A percentile compares a stretch with the other conserved stretches of the same genome.
Conservation (phyloP, 352 stramenopile species). For the Phytophthora multivora region DNA sequence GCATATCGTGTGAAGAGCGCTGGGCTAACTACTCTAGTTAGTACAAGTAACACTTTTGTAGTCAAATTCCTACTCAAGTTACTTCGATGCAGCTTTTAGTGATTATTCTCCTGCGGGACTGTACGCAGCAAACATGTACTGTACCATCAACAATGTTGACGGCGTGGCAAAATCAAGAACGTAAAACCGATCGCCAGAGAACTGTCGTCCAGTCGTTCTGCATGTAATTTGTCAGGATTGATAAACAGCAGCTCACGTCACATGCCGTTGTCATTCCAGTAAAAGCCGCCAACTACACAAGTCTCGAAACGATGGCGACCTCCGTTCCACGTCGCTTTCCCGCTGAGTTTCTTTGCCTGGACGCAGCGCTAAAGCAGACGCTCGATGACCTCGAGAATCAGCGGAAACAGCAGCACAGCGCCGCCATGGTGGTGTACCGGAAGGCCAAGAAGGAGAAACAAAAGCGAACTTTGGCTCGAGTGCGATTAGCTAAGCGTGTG, state of each 20-base stretch:
- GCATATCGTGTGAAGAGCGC: too few relatives aligned
- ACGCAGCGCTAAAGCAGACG: neutral
- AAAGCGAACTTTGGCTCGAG: neutral
- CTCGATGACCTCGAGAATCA: neutral
- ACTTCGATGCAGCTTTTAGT: too few relatives aligned
- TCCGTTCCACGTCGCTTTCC: neutral
- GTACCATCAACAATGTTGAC: too few relatives aligned
- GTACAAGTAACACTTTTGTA: too few relatives aligned
- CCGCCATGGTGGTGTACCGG: neutral
- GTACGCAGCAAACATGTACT: too few relatives aligned
- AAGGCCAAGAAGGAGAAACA: neutral
- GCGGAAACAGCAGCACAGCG: neutral
- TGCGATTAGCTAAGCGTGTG: slow-evolving; percentile 2
- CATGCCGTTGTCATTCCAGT: neutral
- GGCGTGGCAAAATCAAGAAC: too few relatives aligned
- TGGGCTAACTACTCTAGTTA: too few relatives aligned
- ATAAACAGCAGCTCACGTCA: neutral
- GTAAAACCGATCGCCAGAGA: too few relatives aligned
- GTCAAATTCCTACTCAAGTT: too few relatives aligned
- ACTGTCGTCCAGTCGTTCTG: too few relatives aligned
- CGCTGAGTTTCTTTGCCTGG: neutral
- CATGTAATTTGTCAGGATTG: too few relatives aligned
- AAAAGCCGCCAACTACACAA: neutral
- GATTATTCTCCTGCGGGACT: too few relatives aligned
- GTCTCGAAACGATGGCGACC: neutral